Evolutionary conservation across 179 eudicot species (phyloP), one percentile per base, ranked within the genome.

Genomic region (Silene vulgaris): DNA sequence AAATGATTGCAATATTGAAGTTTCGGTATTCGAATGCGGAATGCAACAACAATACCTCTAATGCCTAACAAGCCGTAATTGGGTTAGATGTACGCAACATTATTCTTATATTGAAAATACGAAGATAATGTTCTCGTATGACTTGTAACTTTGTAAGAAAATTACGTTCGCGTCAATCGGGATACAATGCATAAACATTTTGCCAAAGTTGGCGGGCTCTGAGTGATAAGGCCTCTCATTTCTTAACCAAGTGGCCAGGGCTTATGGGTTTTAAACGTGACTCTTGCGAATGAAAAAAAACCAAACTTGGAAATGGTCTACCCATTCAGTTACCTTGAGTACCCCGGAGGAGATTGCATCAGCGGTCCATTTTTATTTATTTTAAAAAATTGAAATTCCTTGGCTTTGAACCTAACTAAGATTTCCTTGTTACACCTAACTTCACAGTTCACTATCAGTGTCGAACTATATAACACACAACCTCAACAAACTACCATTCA

Each of bases 351-450:
- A 35, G 8, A 35, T 35, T 35, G 8, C 0, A 8, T 8, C 1
- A 4, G 4, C 35, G 3, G 35, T 12, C 52, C 52, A 50, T 16
- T 56, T 56, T n/a, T 56, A 56, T 16, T 56, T 16, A 56, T 56
- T 54, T 56, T 56, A 35, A 56, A 9, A 56, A 4, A 56, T 3
- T 56, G 60, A 56, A 56, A 56, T 16, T 14, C 60, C 60, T 54
- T n/a, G 60, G 19, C 60, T 14, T 65, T 68, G 17, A 37, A 40
- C 56, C 59, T 54, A 69, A 32, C 73, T 45, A 71, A 26, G 35
- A 16, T 29, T 56, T 26, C 19, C 60, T 72, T 14, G n/a, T 72
- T 72, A 16, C 74, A 72, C 74, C 74, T 72, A 52, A 62, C 85
- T 65, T 77, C 75, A 73, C 63, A 54, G 60, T 54, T 54, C 60